A percentile compares a stretch with the other conserved stretches of the same genome.
Conservation (phyloP, 1,284 basidiomycete species). For the Apiotrichum mycotoxinovorans region DNA sequence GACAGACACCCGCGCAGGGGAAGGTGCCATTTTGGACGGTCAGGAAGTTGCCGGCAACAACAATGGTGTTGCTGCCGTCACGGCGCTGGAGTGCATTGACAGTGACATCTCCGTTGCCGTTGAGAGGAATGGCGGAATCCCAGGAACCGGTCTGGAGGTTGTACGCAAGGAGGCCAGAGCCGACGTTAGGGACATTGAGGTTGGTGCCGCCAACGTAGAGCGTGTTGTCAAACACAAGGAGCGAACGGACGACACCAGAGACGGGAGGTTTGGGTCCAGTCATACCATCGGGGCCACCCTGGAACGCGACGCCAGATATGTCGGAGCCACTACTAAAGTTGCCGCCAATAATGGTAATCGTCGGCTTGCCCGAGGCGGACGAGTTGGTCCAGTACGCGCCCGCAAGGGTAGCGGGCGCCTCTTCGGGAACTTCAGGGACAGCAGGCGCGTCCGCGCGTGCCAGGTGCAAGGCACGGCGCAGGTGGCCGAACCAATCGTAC, state of each 20-base stretch:
- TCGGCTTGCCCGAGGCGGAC: slow-evolving; percentile 58
- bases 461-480: slow-evolving; percentile 34
- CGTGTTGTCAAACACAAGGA: slow-evolving; percentile 62
- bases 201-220: slow-evolving; percentile 73
- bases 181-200: slow-evolving; percentile 44
- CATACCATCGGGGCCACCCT: slow-evolving; percentile 58
- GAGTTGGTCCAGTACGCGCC: slow-evolving; percentile 87
- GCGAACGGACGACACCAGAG: slow-evolving; percentile 67
- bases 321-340: slow-evolving; percentile 65
- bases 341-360: slow-evolving; percentile 75
- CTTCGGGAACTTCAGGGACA: slow-evolving; percentile 54
- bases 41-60: slow-evolving; percentile 82
- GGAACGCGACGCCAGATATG: slow-evolving; percentile 65
- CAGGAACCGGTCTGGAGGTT: slow-evolving; percentile 63
- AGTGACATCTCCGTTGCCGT: slow-evolving; percentile 55
- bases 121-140: slow-evolving; percentile 52
- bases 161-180: slow-evolving; percentile 70
- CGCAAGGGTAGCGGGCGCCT: slow-evolving; percentile 75
- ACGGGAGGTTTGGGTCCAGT: slow-evolving; percentile 56
- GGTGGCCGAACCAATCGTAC: slow-evolving; percentile 27
- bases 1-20: slow-evolving; percentile 74
- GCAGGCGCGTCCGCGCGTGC: slow-evolving; percentile 55
- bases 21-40: slow-evolving; percentile 65
- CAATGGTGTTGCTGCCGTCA: slow-evolving; percentile 61
- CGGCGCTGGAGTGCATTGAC: slow-evolving; percentile 73